Evolutionary conservation across 768 basidiomycete species (phyloP), one percentile per base, ranked within the genome.

Genomic region (Lactarius sanguifluus): DNA sequence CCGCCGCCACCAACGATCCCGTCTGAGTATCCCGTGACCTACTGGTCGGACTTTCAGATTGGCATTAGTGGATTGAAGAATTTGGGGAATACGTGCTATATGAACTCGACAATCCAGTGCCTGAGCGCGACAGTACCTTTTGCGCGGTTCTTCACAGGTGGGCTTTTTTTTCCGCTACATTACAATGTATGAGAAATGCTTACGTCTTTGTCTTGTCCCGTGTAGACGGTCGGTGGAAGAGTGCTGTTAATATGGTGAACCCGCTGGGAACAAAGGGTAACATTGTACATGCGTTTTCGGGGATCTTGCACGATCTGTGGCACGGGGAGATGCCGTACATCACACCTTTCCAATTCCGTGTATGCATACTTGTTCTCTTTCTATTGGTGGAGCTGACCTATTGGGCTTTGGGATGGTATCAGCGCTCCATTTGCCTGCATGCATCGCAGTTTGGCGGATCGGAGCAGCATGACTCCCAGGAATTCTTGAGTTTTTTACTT

Each of bases 81-180:
- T 75, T 74, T 98, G 67, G 89, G 91, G 20, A 98, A 98, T 75
- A 99, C 97, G 9, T 99, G 97, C 76, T 99, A 98, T 75, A 98
- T 98, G 94, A 98, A 98, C 75, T 92, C 97, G 36, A 95, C 94
- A 7, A 86, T 99, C 18, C 97, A 99, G 77, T 99, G 97, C 76
- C 80, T 99, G 74, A 94, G 89, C 74, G 96, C 96, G 0, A 97
- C 96, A 0, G 86, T 91, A 8, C 96, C 96, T 0, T 96, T 99
- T 76, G 86, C 95, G 36, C 83, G 88, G 62, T 98, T 96, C 79
- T 98, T 99, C 73, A 89, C 87, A 5, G 90, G 94, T 95, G 74
- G 43, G 85, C 66, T 25, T 67, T 20, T 25, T 67, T 25, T 59
- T 63, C 4, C 58, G 34, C 47, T 34, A 10, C 23, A 34, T 34